phyloP scores from a whole-genome alignment of 805 yeast species.

The Monosporozyma siamensis region DNA sequence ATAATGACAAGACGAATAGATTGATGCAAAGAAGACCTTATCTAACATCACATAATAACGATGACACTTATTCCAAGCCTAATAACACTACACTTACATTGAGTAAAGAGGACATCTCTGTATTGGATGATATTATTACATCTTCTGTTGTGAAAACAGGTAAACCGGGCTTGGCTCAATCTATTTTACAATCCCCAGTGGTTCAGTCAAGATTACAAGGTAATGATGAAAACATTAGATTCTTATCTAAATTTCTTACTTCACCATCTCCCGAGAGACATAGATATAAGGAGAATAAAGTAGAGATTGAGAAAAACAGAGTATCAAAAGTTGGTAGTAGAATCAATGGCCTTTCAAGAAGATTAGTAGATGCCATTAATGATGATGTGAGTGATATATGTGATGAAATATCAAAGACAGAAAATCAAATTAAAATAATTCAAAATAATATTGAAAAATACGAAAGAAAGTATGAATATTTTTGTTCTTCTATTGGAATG shows the following conservation, averaged over 20 bases:
- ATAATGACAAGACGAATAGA: background rate
- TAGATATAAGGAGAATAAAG: background rate
- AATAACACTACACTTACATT: conserved; percentile 5
- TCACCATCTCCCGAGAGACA: conserved; percentile 3
- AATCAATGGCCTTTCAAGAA: background rate
- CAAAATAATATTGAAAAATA: background rate
- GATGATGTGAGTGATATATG: conserved; percentile 1
- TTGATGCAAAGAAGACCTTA: background rate
- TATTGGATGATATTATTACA: conserved; percentile 18
- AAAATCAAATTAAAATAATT: background rate
- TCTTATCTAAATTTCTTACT: background rate
- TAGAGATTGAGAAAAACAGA: background rate
- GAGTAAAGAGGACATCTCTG: conserved; percentile 17
- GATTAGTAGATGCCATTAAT: conserved; percentile 3
- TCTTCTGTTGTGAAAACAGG: conserved; percentile 17
- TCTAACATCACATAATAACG: background rate
- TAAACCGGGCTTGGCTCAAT: conserved; percentile 11
- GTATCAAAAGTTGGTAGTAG: conserved; percentile 1
- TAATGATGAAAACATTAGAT: background rate
- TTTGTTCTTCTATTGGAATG: background rate
- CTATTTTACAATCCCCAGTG: conserved; percentile 17
- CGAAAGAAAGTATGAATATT: background rate
- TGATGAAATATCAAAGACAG: background rate
- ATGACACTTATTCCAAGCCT: background rate
- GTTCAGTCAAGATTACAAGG: background rate